Percentiles rank a stretch among this genome's conserved stretches.
Conservation (phyloP, 768 basidiomycete species). For the Lyophyllum decastes region DNA sequence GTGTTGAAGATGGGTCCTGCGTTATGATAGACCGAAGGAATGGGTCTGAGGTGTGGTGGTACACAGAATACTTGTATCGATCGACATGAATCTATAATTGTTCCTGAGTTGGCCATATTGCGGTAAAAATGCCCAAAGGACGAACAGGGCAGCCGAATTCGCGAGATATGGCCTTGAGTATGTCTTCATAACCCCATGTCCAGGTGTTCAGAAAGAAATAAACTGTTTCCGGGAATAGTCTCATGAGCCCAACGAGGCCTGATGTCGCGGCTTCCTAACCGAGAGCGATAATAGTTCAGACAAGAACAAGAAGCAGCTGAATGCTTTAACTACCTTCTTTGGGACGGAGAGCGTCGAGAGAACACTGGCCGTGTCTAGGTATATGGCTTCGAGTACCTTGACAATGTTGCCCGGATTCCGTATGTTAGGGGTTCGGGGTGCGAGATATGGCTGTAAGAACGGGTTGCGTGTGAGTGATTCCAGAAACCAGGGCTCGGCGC, state of each 20-base stretch:
- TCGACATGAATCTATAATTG: constrained; percentile 79
- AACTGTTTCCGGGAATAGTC: constrained; percentile 60
- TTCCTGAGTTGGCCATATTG: not conserved
- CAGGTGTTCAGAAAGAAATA: constrained; percentile 90
- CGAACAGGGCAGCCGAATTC: constrained; percentile 65
- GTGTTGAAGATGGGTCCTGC: constrained; percentile 57
- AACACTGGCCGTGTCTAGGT: constrained; percentile 80
- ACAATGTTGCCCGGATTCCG: constrained; percentile 17
- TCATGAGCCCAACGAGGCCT: constrained; percentile 72
- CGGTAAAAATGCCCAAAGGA: not conserved
- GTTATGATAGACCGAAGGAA: constrained; percentile 64
- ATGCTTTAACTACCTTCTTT: constrained; percentile 51
- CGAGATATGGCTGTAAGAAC: constrained; percentile 70
- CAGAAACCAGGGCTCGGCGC: constrained; percentile 84
- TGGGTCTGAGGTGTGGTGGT: constrained; percentile 56
- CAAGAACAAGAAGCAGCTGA: not conserved
- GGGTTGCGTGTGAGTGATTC: constrained; percentile 69
- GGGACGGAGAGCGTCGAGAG: constrained; percentile 52
- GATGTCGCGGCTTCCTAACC: constrained; percentile 62
- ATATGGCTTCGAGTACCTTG: constrained; percentile 71
- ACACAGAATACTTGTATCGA: constrained; percentile 80
- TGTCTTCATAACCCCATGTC: constrained; percentile 97
- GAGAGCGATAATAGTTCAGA: not conserved
- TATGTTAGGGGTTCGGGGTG: constrained; percentile 19
- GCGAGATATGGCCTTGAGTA: constrained; percentile 73